A percentile compares a stretch with the other conserved stretches of the same genome.
These are phyloP conservation scores for Talaromyces proteolyticus DNA, from an alignment of 495 filamentous ascomycete species.

Conservation along the genomic window DNA sequence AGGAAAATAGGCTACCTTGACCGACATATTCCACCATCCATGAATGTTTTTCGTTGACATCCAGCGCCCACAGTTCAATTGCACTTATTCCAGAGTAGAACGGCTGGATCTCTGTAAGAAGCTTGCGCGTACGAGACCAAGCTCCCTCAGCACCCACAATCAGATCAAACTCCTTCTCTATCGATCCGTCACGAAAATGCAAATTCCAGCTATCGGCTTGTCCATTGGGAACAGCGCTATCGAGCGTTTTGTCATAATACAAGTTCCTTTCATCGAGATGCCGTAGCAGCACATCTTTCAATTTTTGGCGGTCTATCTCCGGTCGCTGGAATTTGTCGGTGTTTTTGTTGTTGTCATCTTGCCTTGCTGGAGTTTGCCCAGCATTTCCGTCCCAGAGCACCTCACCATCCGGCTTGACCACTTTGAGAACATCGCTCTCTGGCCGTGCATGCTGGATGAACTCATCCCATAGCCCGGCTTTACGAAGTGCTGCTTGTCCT, in stretches of 20 bases:
- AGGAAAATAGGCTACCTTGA: slow-evolving; percentile 34
- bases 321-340: slow-evolving; percentile 10
- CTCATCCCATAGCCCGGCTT: slow-evolving; percentile 42
- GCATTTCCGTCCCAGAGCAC: slow-evolving; percentile 15
- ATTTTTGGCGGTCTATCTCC: slow-evolving; percentile 23
- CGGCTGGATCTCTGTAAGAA: slow-evolving; percentile 42
- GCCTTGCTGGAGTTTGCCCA: not conserved
- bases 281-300: slow-evolving; percentile 22
- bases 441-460: slow-evolving; percentile 34
- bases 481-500: slow-evolving; percentile 44
- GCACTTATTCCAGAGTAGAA: slow-evolving; percentile 40
- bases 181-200: slow-evolving; percentile 11
- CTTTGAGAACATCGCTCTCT: slow-evolving; percentile 30
- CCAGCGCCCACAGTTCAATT: slow-evolving; percentile 26
- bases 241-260: slow-evolving; percentile 20
- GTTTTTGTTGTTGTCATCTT: not conserved
- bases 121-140: slow-evolving; percentile 46
- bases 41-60: slow-evolving; percentile 21
- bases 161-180: slow-evolving; percentile 33
- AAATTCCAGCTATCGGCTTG: slow-evolving; percentile 7
- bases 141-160: slow-evolving; percentile 60
- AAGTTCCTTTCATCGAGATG: slow-evolving; percentile 12
- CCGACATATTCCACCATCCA: slow-evolving; percentile 35
- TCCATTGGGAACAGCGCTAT: slow-evolving; percentile 16
- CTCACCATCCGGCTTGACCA: slow-evolving; percentile 22